A percentile compares a stretch with the other conserved stretches of the same genome.
Conservation (phyloP, 768 basidiomycete species). For the Russula brevipes region DNA sequence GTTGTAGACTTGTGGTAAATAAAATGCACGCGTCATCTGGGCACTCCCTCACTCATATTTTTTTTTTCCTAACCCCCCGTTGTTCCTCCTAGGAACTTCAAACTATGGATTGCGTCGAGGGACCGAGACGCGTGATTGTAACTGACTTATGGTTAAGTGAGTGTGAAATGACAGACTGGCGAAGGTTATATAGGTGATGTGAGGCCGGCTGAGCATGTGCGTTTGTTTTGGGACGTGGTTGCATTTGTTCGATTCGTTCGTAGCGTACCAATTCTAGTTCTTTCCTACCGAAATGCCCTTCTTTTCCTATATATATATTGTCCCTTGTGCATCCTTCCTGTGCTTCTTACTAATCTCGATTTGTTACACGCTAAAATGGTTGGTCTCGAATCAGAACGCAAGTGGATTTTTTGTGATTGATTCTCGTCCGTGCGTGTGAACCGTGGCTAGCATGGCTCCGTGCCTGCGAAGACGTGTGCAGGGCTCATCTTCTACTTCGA, state of each 20-base stretch:
- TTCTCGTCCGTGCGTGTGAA: too few relatives aligned
- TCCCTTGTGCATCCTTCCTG: neutral
- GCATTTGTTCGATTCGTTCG: neutral
- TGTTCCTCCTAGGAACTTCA: neutral
- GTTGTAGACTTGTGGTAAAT: too few relatives aligned
- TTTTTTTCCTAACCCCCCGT: neutral
- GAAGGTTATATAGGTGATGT: neutral
- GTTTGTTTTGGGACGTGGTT: neutral
- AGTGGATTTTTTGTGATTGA: too few relatives aligned
- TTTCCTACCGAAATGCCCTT: too few relatives aligned
- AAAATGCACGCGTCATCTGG: too few relatives aligned
- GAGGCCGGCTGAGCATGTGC: neutral
- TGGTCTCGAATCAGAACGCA: too few relatives aligned
- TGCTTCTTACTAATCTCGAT: neutral
- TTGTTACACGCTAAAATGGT: too few relatives aligned
- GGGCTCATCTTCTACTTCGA: too few relatives aligned
- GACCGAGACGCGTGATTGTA: neutral
- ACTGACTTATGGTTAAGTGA: conserved; percentile 3
- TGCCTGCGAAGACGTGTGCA: too few relatives aligned
- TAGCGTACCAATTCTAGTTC: neutral
- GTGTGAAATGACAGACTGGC: neutral
- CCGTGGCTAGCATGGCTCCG: too few relatives aligned
- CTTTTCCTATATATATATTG: too few relatives aligned
- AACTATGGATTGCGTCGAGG: neutral
- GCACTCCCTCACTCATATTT: neutral